Percentiles rank a stretch among this genome's conserved stretches.
Evolutionary conservation across 257 asterid species (phyloP).

Genomic region (Nyctanthes arbortristis): DNA sequence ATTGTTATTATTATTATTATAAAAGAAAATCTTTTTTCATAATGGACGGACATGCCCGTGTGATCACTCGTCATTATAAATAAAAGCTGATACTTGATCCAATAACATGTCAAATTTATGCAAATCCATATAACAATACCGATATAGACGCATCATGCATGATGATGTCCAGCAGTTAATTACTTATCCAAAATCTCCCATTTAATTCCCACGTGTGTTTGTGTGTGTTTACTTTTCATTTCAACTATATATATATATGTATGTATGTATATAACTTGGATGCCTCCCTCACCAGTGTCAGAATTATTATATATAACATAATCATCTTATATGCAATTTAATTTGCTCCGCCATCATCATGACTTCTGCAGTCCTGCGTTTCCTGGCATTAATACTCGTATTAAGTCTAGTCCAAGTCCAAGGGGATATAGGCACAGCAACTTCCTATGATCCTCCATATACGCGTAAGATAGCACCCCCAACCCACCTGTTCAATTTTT

Average conservation of each 20-base stretch:
- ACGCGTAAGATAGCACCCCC: slow-evolving; percentile 45
- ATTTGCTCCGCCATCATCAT: slow-evolving; percentile 17
- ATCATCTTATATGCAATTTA: not conserved
- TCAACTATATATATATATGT: slow-evolving; percentile 26
- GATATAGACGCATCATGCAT: no score
- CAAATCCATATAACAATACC: not conserved
- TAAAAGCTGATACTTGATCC: not conserved
- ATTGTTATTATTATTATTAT: no score
- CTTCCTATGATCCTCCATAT: slow-evolving; percentile 72
- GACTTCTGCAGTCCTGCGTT: slow-evolving; percentile 18
- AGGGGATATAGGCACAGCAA: slow-evolving; percentile 68
- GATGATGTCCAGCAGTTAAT: no score
- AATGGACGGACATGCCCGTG: no score
- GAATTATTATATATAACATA: not conserved
- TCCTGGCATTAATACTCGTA: slow-evolving; percentile 28
- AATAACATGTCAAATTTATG: slow-evolving; percentile 4
- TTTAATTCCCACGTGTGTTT: not conserved
- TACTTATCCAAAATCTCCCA: slow-evolving; percentile 21
- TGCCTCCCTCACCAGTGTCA: no score
- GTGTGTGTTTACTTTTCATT: not conserved
- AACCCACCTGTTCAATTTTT: not conserved
- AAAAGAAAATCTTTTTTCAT: no score
- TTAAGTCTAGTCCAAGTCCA: slow-evolving; percentile 32
- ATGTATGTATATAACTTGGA: not conserved
- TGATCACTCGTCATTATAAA: no score